A percentile compares a stretch with the other conserved stretches of the same genome.
Evolutionary conservation across 129 eudicot genomes (phyloP).

Genomic region (carrot (Daucus carota)): DNA sequence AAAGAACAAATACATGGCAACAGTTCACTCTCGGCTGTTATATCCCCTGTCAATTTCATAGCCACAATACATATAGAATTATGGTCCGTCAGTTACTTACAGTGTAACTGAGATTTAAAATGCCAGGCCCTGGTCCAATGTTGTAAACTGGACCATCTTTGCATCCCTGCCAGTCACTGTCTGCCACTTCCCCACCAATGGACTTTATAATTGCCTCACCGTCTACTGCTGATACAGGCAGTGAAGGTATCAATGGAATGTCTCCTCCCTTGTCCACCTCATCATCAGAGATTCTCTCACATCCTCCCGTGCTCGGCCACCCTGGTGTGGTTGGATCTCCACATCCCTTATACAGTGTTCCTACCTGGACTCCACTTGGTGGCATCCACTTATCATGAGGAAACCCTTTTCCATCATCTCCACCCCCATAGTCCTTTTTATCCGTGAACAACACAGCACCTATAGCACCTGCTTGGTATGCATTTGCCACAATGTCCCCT

Average conservation of each 20-base stretch:
- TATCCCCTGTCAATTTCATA: neutral
- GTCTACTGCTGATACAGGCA: slow-evolving; percentile 72
- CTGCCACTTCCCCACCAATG: slow-evolving; percentile 57
- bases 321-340: slow-evolving; percentile 92
- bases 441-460: slow-evolving; percentile 62
- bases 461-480: slow-evolving; percentile 52
- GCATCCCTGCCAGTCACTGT: slow-evolving; percentile 78
- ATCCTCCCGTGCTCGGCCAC: slow-evolving; percentile 58
- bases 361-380: slow-evolving; percentile 89
- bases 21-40: neutral
- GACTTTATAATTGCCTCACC: slow-evolving; percentile 62
- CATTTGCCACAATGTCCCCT: slow-evolving; percentile 68
- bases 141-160: slow-evolving; percentile 63
- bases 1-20: neutral
- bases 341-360: slow-evolving; percentile 53
- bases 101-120: slow-evolving; percentile 47
- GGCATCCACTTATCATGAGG: slow-evolving; percentile 86
- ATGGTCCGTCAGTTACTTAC: slow-evolving; percentile 21
- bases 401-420: slow-evolving; percentile 45
- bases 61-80: neutral
- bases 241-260: slow-evolving; percentile 71
- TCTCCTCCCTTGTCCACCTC: slow-evolving; percentile 66
- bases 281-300: slow-evolving; percentile 60
- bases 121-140: slow-evolving; percentile 81
- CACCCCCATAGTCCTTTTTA: slow-evolving; percentile 71